Evolutionary conservation across 371 early-diverging fungal genomes (phyloP), one percentile per base, ranked within the genome.

Genomic region (Apophysomyces elegans): DNA sequence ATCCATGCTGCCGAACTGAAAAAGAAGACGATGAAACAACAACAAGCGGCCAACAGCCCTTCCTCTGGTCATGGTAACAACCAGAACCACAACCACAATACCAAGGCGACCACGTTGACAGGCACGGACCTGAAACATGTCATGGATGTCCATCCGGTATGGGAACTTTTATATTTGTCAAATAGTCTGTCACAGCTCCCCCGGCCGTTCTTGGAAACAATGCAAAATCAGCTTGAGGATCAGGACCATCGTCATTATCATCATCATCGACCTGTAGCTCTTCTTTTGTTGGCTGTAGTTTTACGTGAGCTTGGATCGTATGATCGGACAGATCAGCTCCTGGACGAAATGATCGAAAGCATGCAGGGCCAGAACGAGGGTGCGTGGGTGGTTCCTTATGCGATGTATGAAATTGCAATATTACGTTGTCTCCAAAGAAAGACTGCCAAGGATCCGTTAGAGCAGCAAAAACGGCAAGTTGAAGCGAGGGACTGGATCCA

Each of bases 121-220:
- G 43, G 37, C 36, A 16, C 59, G 59, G 13, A 41, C 59, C 8
- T 32, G 57, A 47, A 50, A 50, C 56, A 57, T 18, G 58, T 44
- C 7, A 62, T 62, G 39, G 38, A 64, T 9, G 43, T 64, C 5
- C 65, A 72, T 43, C 78, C 78, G 13, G 13, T 77, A 11, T 77
- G 78, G 78, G 78, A 77, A n/a, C 47, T 77, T 1, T 66, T 74
- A 6, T 77, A 77, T 61, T 63, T 77, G 0, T 72, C 69, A 69
- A 70, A 72, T n/a, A 73, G 78, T 4, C 60, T 66, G 5, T 39
- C 61, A 3, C 65, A 64, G 18, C 37, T 63, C 2, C 39, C 37
- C 7, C 13, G 37, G 7, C 43, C 36, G 37, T 35, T n/a, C n/a
- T 14, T 41, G 46, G 45, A 43, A 21, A 46, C 41, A 7, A 61